A percentile compares a stretch with the other conserved stretches of the same genome.
Conservation (phyloP, 805 yeast species). For the Candida koratica region DNA sequence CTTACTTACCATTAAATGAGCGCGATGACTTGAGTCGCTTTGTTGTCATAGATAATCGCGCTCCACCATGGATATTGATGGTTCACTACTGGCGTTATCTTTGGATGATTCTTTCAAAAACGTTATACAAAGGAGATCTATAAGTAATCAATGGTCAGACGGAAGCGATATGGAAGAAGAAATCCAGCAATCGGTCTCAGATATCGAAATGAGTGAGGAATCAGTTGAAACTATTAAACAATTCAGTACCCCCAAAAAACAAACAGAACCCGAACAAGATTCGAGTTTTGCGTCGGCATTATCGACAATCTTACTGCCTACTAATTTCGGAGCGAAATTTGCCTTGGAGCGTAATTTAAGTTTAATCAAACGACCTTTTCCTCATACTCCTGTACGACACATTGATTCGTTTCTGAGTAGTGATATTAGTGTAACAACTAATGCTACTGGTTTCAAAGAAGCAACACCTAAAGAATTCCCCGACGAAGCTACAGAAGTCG, state of each 20-base stretch:
- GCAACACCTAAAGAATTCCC: background rate
- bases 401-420: constrained; percentile 17
- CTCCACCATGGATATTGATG: constrained; percentile 13
- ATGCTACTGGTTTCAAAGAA: background rate
- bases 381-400: constrained; percentile 13
- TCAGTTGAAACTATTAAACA: constrained; percentile 8
- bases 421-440: constrained; percentile 12
- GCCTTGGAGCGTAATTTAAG: constrained; percentile 23
- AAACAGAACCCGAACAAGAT: constrained; percentile 13
- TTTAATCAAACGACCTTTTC: constrained; percentile 12
- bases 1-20: constrained; percentile 18
- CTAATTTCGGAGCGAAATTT: constrained; percentile 38
- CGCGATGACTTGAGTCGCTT: no score
- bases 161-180: constrained; percentile 13
- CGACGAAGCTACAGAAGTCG: constrained; percentile 13
- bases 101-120: constrained; percentile 8
- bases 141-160: background rate
- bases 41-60: constrained; percentile 4
- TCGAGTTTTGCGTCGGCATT: constrained; percentile 19
- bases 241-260: constrained; percentile 6
- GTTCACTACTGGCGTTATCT: constrained; percentile 13
- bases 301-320: constrained; percentile 27
- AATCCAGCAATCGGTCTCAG: constrained; percentile 1
- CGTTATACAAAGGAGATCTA: background rate
- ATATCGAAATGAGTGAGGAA: constrained; percentile 6